These are phyloP conservation scores for Lolium multiflorum DNA, from an alignment of 176 grass and related monocot genomes.

Conservation along the genomic window DNA sequence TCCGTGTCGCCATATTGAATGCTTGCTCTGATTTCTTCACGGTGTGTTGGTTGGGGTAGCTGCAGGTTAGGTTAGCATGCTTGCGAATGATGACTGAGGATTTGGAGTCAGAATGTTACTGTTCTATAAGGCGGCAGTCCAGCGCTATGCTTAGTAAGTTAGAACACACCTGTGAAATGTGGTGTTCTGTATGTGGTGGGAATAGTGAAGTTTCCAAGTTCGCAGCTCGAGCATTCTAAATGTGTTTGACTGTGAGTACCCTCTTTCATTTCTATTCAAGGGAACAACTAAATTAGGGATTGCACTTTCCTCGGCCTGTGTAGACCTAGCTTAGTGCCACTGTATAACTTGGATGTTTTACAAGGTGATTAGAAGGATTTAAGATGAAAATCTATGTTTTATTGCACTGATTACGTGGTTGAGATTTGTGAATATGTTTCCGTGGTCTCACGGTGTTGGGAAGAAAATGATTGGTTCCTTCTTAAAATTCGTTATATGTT, in stretches of 20 bases:
- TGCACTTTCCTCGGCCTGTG: background rate
- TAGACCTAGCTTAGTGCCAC: background rate
- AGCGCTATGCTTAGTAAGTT: background rate
- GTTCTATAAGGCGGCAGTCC: background rate
- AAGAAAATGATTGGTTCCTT: background rate
- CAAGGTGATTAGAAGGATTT: background rate
- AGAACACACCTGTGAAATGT: background rate
- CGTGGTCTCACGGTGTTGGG: background rate
- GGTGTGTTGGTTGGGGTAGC: background rate
- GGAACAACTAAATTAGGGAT: background rate
- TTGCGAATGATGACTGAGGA: background rate
- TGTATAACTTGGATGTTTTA: background rate
- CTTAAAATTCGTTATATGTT: background rate
- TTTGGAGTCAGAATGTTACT: background rate
- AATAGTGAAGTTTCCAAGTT: background rate
- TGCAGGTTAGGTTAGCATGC: background rate
- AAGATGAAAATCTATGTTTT: background rate
- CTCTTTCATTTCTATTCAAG: background rate
- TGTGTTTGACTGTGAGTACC: background rate
- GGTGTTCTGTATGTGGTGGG: background rate
- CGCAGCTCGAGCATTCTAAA: background rate
- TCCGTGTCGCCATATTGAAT: background rate
- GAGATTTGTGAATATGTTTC: background rate
- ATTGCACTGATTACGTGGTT: background rate
- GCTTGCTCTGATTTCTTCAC: background rate